Conservation (phyloP, 164 flowering plant genomes). For the Kingdonia uniflora region DNA sequence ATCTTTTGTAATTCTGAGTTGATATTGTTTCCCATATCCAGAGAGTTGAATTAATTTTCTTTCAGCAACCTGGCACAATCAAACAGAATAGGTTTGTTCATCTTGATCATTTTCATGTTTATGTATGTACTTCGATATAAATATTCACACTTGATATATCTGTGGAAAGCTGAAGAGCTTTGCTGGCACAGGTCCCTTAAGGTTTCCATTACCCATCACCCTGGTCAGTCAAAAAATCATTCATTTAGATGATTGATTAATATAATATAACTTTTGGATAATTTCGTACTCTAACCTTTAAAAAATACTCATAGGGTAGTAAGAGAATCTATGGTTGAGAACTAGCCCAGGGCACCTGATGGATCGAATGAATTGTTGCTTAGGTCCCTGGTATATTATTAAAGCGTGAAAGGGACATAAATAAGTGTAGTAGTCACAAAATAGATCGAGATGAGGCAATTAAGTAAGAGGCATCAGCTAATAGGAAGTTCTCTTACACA, state of each 20-base stretch:
- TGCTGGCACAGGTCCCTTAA: slow-evolving; percentile 50
- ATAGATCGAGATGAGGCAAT: no score
- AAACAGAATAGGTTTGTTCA: no score
- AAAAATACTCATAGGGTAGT: slow-evolving; percentile 68
- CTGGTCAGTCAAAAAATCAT: slow-evolving; percentile 21
- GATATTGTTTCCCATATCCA: slow-evolving; percentile 54
- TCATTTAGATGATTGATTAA: slow-evolving; percentile 5
- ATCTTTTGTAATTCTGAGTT: slow-evolving; percentile 47
- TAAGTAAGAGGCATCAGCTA: no score
- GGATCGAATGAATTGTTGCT: slow-evolving; percentile 69
- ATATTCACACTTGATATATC: slow-evolving; percentile 75
- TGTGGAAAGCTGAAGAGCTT: slow-evolving; percentile 55
- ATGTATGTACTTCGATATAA: not conserved
- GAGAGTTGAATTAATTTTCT: slow-evolving; percentile 49
- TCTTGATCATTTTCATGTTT: no score
- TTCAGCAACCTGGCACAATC: slow-evolving; percentile 45
- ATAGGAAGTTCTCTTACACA: slow-evolving; percentile 44
- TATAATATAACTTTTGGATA: no score
- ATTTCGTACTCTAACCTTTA: no score
- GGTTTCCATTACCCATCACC: slow-evolving; percentile 49
- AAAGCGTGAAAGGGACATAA: no score
- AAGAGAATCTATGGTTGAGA: slow-evolving; percentile 60
- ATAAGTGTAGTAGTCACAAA: no score
- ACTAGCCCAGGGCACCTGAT: slow-evolving; percentile 74
- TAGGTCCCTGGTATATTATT: slow-evolving; percentile 44